phyloP scores from a whole-genome alignment of 2,329 filamentous ascomycete genomes.

The Mariannaea sp. region DNA sequence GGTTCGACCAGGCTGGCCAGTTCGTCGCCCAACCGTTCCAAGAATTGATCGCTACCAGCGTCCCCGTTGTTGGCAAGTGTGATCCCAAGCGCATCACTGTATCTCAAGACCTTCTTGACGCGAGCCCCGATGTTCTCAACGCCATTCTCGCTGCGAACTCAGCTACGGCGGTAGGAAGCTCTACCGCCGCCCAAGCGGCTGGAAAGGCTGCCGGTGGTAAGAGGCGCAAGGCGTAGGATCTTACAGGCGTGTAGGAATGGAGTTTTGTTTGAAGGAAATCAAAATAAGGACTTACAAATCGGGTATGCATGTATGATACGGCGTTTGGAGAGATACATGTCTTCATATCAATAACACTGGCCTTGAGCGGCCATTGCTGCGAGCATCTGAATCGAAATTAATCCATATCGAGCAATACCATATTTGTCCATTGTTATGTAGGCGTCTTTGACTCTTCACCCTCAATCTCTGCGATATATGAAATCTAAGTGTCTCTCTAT shows the following conservation, averaged over 20 bases:
- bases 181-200: conserved; percentile 42
- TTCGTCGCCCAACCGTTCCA: conserved; percentile 80
- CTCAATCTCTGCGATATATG: conserved; percentile 8
- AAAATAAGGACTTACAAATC: conserved; percentile 6
- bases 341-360: conserved; percentile 12
- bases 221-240: conserved; percentile 50
- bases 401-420: conserved; percentile 1
- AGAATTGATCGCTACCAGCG: conserved; percentile 71
- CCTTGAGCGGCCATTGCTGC: conserved; percentile 1
- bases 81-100: conserved; percentile 64
- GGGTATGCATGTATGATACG: conserved; percentile 19
- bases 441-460: conserved; percentile 12
- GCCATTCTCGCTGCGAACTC: conserved; percentile 49
- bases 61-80: conserved; percentile 67
- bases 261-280: not conserved
- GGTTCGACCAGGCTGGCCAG: conserved; percentile 75
- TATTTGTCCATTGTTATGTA: not conserved
- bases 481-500: conserved; percentile 19
- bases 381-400: not conserved
- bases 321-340: conserved; percentile 28
- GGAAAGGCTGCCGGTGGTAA: conserved; percentile 51
- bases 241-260: not conserved
- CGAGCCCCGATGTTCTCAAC: conserved; percentile 55
- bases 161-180: conserved; percentile 33
- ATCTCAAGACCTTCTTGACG: conserved; percentile 45